These are phyloP conservation scores for Trichosporon asahii DNA, from an alignment of 1,284 basidiomycete species.

Conservation along the genomic window DNA sequence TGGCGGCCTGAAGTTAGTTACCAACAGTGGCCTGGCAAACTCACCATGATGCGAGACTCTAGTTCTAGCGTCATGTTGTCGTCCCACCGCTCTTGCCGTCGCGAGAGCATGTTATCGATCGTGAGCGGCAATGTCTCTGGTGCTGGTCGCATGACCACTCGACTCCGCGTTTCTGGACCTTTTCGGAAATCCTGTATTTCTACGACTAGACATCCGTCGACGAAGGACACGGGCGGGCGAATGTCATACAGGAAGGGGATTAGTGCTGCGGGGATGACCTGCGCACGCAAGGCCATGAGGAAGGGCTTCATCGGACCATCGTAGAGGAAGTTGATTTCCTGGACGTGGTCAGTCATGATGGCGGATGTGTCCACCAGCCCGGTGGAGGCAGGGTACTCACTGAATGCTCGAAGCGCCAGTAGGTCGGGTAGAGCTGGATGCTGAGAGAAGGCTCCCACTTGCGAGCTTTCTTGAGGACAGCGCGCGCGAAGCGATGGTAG, in stretches of 20 bases:
- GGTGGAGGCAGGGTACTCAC: slow-evolving; percentile 30
- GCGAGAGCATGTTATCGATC: slow-evolving; percentile 48
- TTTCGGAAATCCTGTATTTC: slow-evolving; percentile 51
- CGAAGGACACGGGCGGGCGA: slow-evolving; percentile 45
- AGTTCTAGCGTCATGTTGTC: slow-evolving; percentile 48
- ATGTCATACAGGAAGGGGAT: slow-evolving; percentile 51
- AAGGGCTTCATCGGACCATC: slow-evolving; percentile 53
- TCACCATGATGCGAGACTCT: slow-evolving; percentile 50
- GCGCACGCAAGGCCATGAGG: slow-evolving; percentile 50
- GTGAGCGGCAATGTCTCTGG: slow-evolving; percentile 48
- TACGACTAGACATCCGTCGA: slow-evolving; percentile 52
- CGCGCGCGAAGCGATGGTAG: slow-evolving; percentile 50
- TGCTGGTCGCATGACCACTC: slow-evolving; percentile 52
- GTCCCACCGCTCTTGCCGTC: slow-evolving; percentile 45
- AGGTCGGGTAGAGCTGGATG: slow-evolving; percentile 46
- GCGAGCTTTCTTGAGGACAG: slow-evolving; percentile 51
- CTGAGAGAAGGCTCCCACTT: slow-evolving; percentile 50
- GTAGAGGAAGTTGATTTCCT: slow-evolving; percentile 48
- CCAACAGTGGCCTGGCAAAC: slow-evolving; percentile 13
- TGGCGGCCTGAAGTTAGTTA: slow-evolving; percentile 42
- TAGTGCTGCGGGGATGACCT: slow-evolving; percentile 49
- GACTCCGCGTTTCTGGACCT: slow-evolving; percentile 33
- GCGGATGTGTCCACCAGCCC: not conserved
- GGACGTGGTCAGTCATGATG: not conserved
- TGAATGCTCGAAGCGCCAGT: slow-evolving; percentile 51